These are phyloP conservation scores for Phytophthora fragariaefolia DNA, from an alignment of 352 stramenopile genomes.

Conservation along the genomic window DNA sequence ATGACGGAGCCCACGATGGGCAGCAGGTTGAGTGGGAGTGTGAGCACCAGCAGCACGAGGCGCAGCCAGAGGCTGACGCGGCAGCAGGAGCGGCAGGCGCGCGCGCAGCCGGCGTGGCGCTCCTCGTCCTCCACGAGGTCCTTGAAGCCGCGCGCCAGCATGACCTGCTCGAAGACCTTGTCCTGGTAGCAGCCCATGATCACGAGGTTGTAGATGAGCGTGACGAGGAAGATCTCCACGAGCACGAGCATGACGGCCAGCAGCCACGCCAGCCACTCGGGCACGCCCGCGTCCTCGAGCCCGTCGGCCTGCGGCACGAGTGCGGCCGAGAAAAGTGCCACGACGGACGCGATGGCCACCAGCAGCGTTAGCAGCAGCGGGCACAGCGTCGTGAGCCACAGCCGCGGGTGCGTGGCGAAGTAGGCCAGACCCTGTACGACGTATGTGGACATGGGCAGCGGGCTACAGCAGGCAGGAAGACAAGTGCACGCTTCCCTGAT, in stretches of 20 bases:
- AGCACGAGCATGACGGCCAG: slow-evolving; percentile 65
- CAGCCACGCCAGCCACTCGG: slow-evolving; percentile 57
- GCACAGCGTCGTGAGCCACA: slow-evolving; percentile 64
- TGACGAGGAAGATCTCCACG: slow-evolving; percentile 77
- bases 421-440: slow-evolving; percentile 57
- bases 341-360: slow-evolving; percentile 48
- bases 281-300: slow-evolving; percentile 48
- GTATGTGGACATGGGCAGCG: slow-evolving; percentile 73
- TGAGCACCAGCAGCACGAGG: slow-evolving; percentile 60
- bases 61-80: slow-evolving; percentile 61
- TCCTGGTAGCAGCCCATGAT: slow-evolving; percentile 65
- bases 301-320: slow-evolving; percentile 57
- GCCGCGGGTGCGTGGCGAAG: slow-evolving; percentile 62
- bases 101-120: slow-evolving; percentile 48
- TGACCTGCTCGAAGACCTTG: slow-evolving; percentile 70
- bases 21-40: slow-evolving; percentile 73
- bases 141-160: slow-evolving; percentile 52
- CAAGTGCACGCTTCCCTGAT: no score
- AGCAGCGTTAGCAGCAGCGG: slow-evolving; percentile 67
- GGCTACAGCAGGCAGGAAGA: no score
- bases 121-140: slow-evolving; percentile 59
- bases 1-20: slow-evolving; percentile 65
- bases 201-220: slow-evolving; percentile 69
- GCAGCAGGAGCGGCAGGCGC: slow-evolving; percentile 60
- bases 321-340: slow-evolving; percentile 52